Percentiles rank a stretch among this genome's conserved stretches.
phyloP scores from a whole-genome alignment of 176 grass and related monocot genomes.

The Triticum monococcum region DNA sequence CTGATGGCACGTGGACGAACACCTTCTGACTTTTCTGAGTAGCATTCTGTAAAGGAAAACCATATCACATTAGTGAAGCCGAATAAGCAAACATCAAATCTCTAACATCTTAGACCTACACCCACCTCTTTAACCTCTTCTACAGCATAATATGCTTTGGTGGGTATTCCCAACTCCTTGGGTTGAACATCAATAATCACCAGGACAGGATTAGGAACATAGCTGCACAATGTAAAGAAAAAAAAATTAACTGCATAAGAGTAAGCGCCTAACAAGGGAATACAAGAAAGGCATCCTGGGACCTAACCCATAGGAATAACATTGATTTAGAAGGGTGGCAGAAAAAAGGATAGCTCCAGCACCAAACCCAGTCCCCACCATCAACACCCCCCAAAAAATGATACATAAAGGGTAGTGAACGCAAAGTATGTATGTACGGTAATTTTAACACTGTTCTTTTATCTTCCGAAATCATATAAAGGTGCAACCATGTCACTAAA shows the following conservation, averaged over 20 bases:
- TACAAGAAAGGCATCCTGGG: neutral
- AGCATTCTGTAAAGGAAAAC: constrained; percentile 64
- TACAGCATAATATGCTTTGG: constrained; percentile 89
- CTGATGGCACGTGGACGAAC: constrained; percentile 96
- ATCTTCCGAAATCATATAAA: neutral
- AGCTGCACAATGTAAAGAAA: constrained; percentile 36
- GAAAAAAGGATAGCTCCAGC: neutral
- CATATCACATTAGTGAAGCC: constrained; percentile 15
- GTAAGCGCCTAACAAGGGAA: neutral
- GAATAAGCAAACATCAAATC: constrained; percentile 5
- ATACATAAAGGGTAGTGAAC: neutral
- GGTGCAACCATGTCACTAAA: neutral
- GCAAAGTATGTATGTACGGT: neutral
- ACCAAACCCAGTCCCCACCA: neutral
- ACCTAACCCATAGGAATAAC: neutral
- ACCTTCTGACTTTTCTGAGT: constrained; percentile 99
- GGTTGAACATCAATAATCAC: constrained; percentile 99
- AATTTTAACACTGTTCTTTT: neutral
- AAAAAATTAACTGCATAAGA: neutral
- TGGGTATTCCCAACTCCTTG: constrained; percentile 94
- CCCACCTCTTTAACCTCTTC: constrained; percentile 95
- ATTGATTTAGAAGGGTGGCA: neutral
- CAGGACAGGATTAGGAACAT: constrained; percentile 89
- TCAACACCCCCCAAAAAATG: neutral
- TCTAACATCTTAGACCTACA: neutral